Base-by-base conservation (phyloP, 345 rosid genomes). In the Linum lewisii region DNA sequence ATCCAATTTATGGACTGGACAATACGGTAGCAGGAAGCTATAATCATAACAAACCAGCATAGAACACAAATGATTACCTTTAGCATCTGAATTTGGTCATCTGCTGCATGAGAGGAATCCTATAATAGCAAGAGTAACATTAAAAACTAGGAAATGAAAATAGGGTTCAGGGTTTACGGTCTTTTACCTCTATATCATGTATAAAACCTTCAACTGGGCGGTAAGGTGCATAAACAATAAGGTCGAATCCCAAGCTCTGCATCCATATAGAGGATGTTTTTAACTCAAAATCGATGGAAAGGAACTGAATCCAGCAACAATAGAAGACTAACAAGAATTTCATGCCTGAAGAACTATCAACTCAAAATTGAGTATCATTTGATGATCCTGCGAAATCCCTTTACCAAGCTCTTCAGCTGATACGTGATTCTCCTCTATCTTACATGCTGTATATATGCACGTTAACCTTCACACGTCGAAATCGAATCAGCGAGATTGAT, bases 381-480 rank as follows among this genome's bases (percentile, higher is more conserved):
- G 97, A 77, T 87, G 99, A 80, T 93, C 97, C 81, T 93, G 95
- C 49, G 88, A 82, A 74, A 93, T 89, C 61, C 97, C 97, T 77
- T 87, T 89, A 67, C 95, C 99, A 74, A 89, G 91, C 89, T 93
- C 99, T 83, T 93, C 99, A 20, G 97, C 99, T 52, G 97, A 93
- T 21, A 93, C 99, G 56, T 89, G 99, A 76, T 89, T 93, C 75
- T 93, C 99, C 69, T 93, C 99, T 69, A 93, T 89, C 72, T 93
- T 93, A 78, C 99, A 89, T 24, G 97, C 88, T 5, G 90, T 79
- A 75, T 93, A 93, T 51, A 93, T 83, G 64, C 97, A 89, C 58
- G 99, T 93, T 82, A 93, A 89, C 88, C 99, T 93, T 83, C 25
- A 47, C 61, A 67, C 22, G 72, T 11, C 34, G 38, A 26, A 44